Evolutionary conservation across 306 rosid genomes (phyloP), one percentile per base, ranked within the genome.

Genomic region (Castanea crenata): DNA sequence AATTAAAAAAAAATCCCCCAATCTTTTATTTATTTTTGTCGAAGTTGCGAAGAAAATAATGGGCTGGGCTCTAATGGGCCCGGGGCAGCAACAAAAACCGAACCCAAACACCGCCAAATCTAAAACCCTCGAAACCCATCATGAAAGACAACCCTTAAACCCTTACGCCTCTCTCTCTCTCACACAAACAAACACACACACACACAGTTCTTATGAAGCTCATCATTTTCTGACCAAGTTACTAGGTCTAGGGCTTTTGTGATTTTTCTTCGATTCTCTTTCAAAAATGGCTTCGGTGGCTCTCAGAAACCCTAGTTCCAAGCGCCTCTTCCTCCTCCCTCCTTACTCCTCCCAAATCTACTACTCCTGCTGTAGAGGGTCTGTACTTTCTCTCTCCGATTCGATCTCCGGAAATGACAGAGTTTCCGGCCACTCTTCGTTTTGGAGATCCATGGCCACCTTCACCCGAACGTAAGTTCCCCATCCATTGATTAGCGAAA

Each of bases 371-470:
- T 83, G 86, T 74, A 81, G 90, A 27, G 91, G 89, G 79, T 85
- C 89, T 49, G 58, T 86, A 16, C 75, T 64, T 35, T 79, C 88
- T 25, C 80, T 80, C 76, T 69, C 93, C 76, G 89, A 83, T 0
- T 76, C 82, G 59, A 12, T 73, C 32, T 59, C 74, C 27, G 84
- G 77, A 79, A 76, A 89, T 76, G 97, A 92, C 76, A 81, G 67
- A 34, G 13, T 80, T 12, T 82, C 80, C 54, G 63, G 78, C 71
- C 82, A 88, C 71, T 74, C 44, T 73, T 90, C 92, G 1, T 95
- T 91, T 92, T 81, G 85, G 85, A 88, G 90, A 90, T 93, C 92
- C 86, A 89, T 91, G 95, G 95, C 97, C 78, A 91, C 95, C 78
- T 93, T 93, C 90, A 81, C 90, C 71, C 87, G 97, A 62, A 90